Percentiles rank a stretch among this genome's conserved stretches.
Conservation (phyloP, 192 early-diverging fungal species). For the Pilaira anomala region DNA sequence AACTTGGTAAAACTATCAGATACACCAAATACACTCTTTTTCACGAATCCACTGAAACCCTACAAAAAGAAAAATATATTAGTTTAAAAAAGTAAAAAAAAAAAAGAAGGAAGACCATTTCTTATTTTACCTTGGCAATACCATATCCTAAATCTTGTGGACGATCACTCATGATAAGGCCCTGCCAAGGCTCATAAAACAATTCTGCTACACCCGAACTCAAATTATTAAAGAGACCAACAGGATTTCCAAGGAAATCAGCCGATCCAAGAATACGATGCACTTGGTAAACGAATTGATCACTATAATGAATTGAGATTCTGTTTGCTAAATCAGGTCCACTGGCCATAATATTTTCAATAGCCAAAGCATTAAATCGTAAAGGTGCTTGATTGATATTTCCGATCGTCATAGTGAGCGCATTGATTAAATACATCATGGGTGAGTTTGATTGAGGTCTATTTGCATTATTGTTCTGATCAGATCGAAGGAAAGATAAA, state of each 20-base stretch:
- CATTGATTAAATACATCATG: slow-evolving; percentile 68
- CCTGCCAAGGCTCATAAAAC: slow-evolving; percentile 98
- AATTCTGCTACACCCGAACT: slow-evolving; percentile 93
- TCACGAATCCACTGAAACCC: slow-evolving; percentile 72
- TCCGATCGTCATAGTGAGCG: slow-evolving; percentile 96
- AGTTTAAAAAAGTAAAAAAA: slow-evolving; percentile 2
- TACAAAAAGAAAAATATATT: slow-evolving; percentile 24
- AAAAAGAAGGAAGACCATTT: background rate
- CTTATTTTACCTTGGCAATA: slow-evolving; percentile 70
- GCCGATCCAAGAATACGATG: slow-evolving; percentile 91
- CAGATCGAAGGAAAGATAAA: slow-evolving; percentile 90
- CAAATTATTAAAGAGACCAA: slow-evolving; percentile 94
- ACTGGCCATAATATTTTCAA: slow-evolving; percentile 87
- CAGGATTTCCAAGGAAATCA: slow-evolving; percentile 96
- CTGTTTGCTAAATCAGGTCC: slow-evolving; percentile 69
- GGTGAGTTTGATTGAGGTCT: slow-evolving; percentile 46
- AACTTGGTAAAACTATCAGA: slow-evolving; percentile 94
- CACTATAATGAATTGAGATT: slow-evolving; percentile 83
- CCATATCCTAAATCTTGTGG: slow-evolving; percentile 95
- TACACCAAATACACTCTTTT: slow-evolving; percentile 96
- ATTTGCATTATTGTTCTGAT: slow-evolving; percentile 58
- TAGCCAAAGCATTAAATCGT: slow-evolving; percentile 80
- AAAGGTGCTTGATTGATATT: slow-evolving; percentile 95
- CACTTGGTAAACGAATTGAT: slow-evolving; percentile 85
- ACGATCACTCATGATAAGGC: slow-evolving; percentile 89